Percentiles rank a stretch among this genome's conserved stretches.
Conservation (phyloP, 73 alveolate species). For the Paramecium primaurelia region DNA sequence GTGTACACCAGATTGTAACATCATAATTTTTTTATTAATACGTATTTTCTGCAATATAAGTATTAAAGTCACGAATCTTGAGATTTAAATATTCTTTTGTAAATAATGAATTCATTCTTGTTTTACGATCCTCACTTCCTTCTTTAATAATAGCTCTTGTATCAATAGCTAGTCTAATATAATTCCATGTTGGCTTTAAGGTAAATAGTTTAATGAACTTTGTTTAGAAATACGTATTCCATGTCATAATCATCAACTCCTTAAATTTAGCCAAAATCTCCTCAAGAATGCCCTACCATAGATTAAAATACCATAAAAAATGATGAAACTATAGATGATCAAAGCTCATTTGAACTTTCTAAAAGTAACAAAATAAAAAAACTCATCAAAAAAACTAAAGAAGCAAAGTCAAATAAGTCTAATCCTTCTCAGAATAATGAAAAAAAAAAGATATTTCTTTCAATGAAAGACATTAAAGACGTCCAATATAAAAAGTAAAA, state of each 20-base stretch:
- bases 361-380: neutral
- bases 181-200: neutral
- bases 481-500: conserved; percentile 20
- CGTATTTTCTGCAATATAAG: no score
- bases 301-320: neutral
- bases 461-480: conserved; percentile 27
- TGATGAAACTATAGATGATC: neutral
- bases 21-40: neutral
- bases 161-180: neutral
- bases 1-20: conserved; percentile 27
- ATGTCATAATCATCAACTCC: neutral
- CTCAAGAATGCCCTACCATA: neutral
- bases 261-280: neutral
- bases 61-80: neutral
- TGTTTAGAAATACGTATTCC: neutral
- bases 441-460: neutral
- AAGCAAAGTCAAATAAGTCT: neutral
- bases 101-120: no score
- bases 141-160: neutral
- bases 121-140: neutral
- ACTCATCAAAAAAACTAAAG: neutral
- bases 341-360: neutral
- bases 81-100: neutral
- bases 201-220: neutral
- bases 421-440: neutral